Evolutionary conservation across 805 yeast genomes (phyloP).

Genomic region (Metschnikowia dekortorum): DNA sequence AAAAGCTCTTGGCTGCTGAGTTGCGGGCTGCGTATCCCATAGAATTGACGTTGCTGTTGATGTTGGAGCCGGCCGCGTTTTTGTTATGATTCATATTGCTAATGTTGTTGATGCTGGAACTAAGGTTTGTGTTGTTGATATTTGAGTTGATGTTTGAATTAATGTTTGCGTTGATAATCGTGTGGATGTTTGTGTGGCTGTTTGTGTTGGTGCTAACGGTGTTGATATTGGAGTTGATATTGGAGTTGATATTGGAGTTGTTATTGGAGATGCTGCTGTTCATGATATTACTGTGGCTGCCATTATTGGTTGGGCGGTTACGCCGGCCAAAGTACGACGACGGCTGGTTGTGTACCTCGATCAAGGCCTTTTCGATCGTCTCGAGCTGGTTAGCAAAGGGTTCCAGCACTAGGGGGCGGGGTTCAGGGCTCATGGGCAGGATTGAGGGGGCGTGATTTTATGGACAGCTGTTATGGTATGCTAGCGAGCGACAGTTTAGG

Average conservation of each 20-base stretch:
- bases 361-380: slow-evolving; percentile 25
- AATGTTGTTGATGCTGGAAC: neutral
- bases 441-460: neutral
- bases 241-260: neutral
- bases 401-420: slow-evolving; percentile 23
- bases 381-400: slow-evolving; percentile 34
- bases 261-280: neutral
- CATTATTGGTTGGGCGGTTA: slow-evolving; percentile 3
- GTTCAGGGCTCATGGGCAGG: neutral
- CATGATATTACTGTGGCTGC: neutral
- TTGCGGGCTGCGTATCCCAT: neutral
- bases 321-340: slow-evolving; percentile 17
- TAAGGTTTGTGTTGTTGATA: neutral
- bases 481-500: too few relatives aligned
- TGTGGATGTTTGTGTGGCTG: neutral
- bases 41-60: neutral
- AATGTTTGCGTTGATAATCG: neutral
- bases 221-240: neutral
- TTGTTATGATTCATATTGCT: neutral
- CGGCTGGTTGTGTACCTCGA: slow-evolving; percentile 35
- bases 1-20: neutral
- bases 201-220: neutral
- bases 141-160: neutral
- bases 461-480: too few relatives aligned
- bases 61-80: neutral